Conservation (phyloP, 495 filamentous ascomycete genomes). For the Penicillium bialowiezense region DNA sequence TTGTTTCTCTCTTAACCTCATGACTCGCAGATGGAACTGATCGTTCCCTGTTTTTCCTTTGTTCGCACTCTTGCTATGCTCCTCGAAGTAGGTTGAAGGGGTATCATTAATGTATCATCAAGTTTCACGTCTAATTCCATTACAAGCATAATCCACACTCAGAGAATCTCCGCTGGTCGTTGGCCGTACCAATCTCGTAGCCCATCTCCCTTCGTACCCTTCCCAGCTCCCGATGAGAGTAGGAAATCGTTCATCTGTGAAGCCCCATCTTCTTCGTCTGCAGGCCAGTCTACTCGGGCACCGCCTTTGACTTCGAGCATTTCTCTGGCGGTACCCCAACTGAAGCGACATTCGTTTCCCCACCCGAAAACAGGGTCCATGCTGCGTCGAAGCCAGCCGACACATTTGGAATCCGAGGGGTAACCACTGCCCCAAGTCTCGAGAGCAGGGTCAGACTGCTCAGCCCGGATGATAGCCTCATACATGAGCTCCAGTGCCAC, state of each 20-base stretch:
- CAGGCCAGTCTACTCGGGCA: slow-evolving; percentile 80
- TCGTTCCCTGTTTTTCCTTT: slow-evolving; percentile 9
- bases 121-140: slow-evolving; percentile 15
- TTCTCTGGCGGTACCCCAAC: slow-evolving; percentile 93
- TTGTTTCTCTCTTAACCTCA: slow-evolving; percentile 1
- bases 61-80: slow-evolving; percentile 5
- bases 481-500: slow-evolving; percentile 77
- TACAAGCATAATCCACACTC: slow-evolving; percentile 6
- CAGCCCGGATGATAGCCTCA: slow-evolving; percentile 37
- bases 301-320: slow-evolving; percentile 70
- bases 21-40: neutral
- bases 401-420: slow-evolving; percentile 80
- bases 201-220: slow-evolving; percentile 25
- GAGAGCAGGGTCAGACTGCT: slow-evolving; percentile 10
- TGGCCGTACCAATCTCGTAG: slow-evolving; percentile 44
- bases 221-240: slow-evolving; percentile 23
- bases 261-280: slow-evolving; percentile 60
- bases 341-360: slow-evolving; percentile 88
- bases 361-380: slow-evolving; percentile 96
- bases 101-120: slow-evolving; percentile 28
- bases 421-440: slow-evolving; percentile 86
- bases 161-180: slow-evolving; percentile 31
- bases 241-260: slow-evolving; percentile 76
- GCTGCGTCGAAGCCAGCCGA: slow-evolving; percentile 73
- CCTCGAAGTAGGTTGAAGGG: slow-evolving; percentile 6